Base-by-base conservation (phyloP, 148 eudicot genomes). In the Polygonum maritimum region DNA sequence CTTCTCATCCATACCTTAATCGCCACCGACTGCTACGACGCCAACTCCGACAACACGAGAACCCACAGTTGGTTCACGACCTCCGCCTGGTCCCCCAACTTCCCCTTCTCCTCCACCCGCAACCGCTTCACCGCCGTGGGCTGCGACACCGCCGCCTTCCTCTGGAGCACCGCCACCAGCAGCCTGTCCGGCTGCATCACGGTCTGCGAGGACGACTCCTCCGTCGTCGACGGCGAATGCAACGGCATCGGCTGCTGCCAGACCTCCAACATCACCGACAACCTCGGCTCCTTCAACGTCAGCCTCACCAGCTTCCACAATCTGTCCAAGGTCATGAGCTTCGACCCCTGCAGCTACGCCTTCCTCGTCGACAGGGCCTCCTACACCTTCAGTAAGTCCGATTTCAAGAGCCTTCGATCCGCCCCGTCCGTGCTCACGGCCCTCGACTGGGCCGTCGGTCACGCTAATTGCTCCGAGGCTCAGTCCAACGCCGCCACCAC, bases 401-500 rank as follows among this genome's bases (percentile, higher is more conserved):
- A 60, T 60, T 60, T 60, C 36, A 10, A 18, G 33, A 2, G 26
- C 4, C 22, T 58, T 19, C 69, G 21, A 11, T 60, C 36, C 19
- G n/a, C 0, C 0, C 51, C 51, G 16, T 13, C 0, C 1, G 69
- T 60, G 2, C 69, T 0, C 13, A 31, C 75, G 12, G 79, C 79
- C 35, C 38, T 85, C 2, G 84, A 85, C 33, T 85, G 88, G 85
- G 84, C 60, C 1, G 71, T 83, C 22, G 80, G n/a, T 9, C 45
- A 80, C 31, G n/a, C 4, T 31, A 83, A 40, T 2, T 85, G 88
- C n/a, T 15, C 16, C 11, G 6, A 79, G 15, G 80, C 76, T 16
- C 60, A 22, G 70, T 38, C 3, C 12, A 69, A 80, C 22, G 58
- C n/a, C n/a, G n/a, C 18, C 0, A 10, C 6, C 41, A 4, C 9